phyloP scores from a whole-genome alignment of 306 rosid species.

The Cucurbita ficifolia region DNA sequence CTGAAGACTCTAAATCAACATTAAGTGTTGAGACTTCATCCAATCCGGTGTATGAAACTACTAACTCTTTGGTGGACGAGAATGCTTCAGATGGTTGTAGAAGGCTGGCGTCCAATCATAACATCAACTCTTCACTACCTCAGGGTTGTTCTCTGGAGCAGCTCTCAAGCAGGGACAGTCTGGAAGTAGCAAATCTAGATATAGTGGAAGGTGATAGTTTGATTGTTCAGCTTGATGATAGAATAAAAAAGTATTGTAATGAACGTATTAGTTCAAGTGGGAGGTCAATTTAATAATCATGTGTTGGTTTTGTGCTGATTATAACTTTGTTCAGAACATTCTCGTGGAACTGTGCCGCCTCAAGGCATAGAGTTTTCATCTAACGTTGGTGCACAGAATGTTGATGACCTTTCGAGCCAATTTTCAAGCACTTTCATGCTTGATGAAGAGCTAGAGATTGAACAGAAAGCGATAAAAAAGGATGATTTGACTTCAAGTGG shows the following conservation, averaged over 20 bases:
- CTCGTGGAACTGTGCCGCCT: constrained; percentile 25
- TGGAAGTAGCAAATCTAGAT: constrained; percentile 6
- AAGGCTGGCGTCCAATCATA: constrained; percentile 17
- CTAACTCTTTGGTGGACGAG: constrained; percentile 14
- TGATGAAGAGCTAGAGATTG: constrained; percentile 89
- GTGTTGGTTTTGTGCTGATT: constrained; percentile 7
- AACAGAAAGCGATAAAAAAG: constrained; percentile 43
- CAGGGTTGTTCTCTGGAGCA: constrained; percentile 1
- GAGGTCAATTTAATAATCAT: constrained; percentile 11
- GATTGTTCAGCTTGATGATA: constrained; percentile 16
- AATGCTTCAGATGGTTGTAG: constrained; percentile 23
- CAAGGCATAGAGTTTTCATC: constrained; percentile 22
- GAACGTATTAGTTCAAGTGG: constrained; percentile 4
- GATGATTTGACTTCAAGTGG: constrained; percentile 28
- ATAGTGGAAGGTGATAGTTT: constrained; percentile 11
- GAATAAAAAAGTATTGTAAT: constrained; percentile 6
- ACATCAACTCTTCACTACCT: constrained; percentile 13
- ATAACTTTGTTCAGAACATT: constrained; percentile 3
- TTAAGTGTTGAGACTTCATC: constrained; percentile 20
- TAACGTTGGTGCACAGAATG: constrained; percentile 22
- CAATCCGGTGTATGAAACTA: constrained; percentile 19
- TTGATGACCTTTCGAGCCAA: constrained; percentile 45
- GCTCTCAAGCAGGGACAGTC: constrained; percentile 18
- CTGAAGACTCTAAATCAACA: constrained; percentile 29
- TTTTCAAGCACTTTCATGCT: constrained; percentile 84